Evolutionary conservation across 73 alveolate genomes (phyloP), one percentile per base, ranked within the genome.

Genomic region (Symbiodinium natans): DNA sequence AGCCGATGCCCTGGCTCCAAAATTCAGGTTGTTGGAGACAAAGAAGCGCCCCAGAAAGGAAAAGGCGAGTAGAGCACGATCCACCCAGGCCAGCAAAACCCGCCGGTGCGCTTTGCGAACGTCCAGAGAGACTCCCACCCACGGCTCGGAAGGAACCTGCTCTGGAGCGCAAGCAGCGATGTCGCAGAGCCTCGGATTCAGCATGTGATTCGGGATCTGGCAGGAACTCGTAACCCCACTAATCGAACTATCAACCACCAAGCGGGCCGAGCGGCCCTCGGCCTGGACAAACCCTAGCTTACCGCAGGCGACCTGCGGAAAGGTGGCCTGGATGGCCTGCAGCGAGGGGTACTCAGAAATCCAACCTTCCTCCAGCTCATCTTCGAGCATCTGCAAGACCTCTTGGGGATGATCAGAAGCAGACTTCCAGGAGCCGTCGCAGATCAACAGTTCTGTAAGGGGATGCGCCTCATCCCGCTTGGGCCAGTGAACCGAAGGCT

Each of bases 211-310:
- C 1, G 74, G 93, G 10, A 84, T 41, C 39, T 1, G 9, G 10
- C 59, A 41, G 34, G 36, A 29, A 2, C 29, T 7, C 5, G 93
- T 84, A 13, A 84, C 93, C 36, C 77, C 77, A 27, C 77, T 41
- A 23, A 84, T 39, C 27, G 52, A 27, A 5, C 34, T 2, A 36
- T 84, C 93, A 3, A 84, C 77, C 75, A 84, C 93, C 0, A 84
- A 48, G 33, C 93, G 31, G 29, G 93, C 52, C 6, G 48, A 43
- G 1, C 93, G 93, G 29, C 93, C 93, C 38, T 21, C 48, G 42
- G 93, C 93, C 29, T 43, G 74, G 33, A 56, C 74, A 9, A 56
- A 19, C 33, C 74, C 74, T 19, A 84, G 48, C 46, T 46, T 42
- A 15, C 93, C 93, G 5, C 33, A 36, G 1, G 80, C 93, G 23